Percentiles rank a stretch among this genome's conserved stretches.
Conservation (phyloP, 108 stramenopile species). For the Chaetoceros muelleri region DNA sequence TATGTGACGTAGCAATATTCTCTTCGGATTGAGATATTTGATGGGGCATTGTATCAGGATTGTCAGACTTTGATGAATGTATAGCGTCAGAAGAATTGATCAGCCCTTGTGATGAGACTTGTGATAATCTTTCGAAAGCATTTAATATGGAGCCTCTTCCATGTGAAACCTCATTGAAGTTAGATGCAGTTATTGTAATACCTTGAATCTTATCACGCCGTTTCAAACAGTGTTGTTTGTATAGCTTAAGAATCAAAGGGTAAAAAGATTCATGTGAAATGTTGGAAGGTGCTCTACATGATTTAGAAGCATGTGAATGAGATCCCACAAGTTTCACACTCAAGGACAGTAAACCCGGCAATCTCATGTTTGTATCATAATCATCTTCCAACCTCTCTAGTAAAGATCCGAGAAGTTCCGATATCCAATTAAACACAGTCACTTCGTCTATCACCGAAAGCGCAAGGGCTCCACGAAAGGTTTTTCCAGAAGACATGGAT, state of each 20-base stretch:
- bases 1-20: too few relatives aligned
- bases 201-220: neutral
- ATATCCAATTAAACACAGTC: neutral
- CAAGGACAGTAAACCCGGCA: neutral
- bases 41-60: too few relatives aligned
- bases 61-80: too few relatives aligned
- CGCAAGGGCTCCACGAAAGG: neutral
- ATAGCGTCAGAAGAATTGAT: too few relatives aligned
- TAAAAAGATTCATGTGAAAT: neutral
- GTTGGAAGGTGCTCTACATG: neutral
- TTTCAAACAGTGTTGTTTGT: neutral
- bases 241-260: neutral
- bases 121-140: neutral
- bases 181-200: neutral
- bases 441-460: neutral
- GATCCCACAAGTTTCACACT: neutral
- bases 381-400: conserved; percentile 1
- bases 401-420: neutral
- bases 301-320: neutral
- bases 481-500: conserved; percentile 1
- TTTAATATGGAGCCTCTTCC: neutral
- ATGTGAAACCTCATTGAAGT: neutral
- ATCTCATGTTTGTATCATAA: neutral
- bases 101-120: too few relatives aligned
- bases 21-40: too few relatives aligned